Evolutionary conservation across 768 basidiomycete species (phyloP).

Genomic region (Boletus pseudopeckii): DNA sequence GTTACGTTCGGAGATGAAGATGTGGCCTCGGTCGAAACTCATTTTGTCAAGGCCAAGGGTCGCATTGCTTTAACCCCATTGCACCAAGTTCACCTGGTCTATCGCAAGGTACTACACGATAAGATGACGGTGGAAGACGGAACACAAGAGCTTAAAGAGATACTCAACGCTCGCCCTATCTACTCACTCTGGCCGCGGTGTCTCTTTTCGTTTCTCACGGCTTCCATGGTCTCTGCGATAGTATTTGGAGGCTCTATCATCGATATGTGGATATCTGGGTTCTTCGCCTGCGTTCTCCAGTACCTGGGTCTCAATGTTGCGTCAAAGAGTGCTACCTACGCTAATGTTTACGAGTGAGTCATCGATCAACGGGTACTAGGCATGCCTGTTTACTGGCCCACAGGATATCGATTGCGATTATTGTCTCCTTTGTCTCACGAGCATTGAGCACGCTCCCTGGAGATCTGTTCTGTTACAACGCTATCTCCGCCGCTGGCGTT

Average conservation of each 20-base stretch:
- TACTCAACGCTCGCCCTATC: constrained; percentile 62
- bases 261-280: constrained; percentile 81
- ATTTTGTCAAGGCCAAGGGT: constrained; percentile 81
- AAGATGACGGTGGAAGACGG: constrained; percentile 72
- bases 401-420: constrained; percentile 80
- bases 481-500: constrained; percentile 85
- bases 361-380: not conserved
- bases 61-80: constrained; percentile 80
- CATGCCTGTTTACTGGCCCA: not conserved
- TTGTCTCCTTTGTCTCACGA: constrained; percentile 81
- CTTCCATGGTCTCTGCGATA: constrained; percentile 77
- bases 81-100: constrained; percentile 78
- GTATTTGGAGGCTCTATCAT: constrained; percentile 78
- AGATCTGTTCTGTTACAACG: constrained; percentile 81
- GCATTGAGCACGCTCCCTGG: constrained; percentile 74
- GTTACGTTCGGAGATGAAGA: constrained; percentile 79
- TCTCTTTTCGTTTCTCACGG: constrained; percentile 70
- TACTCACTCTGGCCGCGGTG: constrained; percentile 69
- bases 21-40: constrained; percentile 69
- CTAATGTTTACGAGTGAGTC: constrained; percentile 92
- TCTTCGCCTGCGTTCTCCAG: constrained; percentile 65
- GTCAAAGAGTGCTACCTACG: constrained; percentile 83
- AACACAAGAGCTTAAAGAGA: constrained; percentile 57
- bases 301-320: constrained; percentile 81
- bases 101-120: constrained; percentile 85